Conservation (phyloP, 441 rosid genomes). For the Euphorbia corollata region DNA sequence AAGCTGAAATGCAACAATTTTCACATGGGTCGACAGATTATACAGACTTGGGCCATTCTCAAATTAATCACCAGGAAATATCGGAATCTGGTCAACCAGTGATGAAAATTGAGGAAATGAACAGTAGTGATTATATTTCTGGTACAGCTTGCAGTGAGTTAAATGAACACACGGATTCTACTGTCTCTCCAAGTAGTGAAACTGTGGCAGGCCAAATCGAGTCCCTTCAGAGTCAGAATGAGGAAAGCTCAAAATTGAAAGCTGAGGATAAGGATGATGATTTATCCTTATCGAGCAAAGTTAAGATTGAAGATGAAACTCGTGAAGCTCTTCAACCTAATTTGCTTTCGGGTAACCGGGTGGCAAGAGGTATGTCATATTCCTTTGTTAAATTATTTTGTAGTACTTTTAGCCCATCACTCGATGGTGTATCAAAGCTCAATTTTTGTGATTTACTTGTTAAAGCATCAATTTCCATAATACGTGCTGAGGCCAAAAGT, state of each 20-base stretch:
- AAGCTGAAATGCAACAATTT: constrained; percentile 31
- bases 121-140: constrained; percentile 24
- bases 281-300: constrained; percentile 31
- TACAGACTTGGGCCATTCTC: constrained; percentile 30
- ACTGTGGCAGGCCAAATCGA: constrained; percentile 26
- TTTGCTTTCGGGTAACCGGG: constrained; percentile 32
- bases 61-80: constrained; percentile 31
- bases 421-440: neutral
- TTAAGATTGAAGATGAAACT: constrained; percentile 41
- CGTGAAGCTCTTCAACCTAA: constrained; percentile 35
- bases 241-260: constrained; percentile 29
- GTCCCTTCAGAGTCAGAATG: constrained; percentile 30
- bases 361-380: constrained; percentile 49
- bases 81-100: constrained; percentile 20
- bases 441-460: neutral
- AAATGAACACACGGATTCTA: constrained; percentile 26
- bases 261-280: constrained; percentile 37
- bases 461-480: neutral
- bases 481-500: neutral
- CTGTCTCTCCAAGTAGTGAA: constrained; percentile 27
- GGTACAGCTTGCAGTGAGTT: constrained; percentile 25
- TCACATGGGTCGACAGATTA: constrained; percentile 21
- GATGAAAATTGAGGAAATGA: constrained; percentile 23
- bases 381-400: constrained; percentile 10
- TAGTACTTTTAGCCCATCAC: neutral